Evolutionary conservation across 371 early-diverging fungal genomes (phyloP).

Genomic region (Syncephalastrum monosporum): DNA sequence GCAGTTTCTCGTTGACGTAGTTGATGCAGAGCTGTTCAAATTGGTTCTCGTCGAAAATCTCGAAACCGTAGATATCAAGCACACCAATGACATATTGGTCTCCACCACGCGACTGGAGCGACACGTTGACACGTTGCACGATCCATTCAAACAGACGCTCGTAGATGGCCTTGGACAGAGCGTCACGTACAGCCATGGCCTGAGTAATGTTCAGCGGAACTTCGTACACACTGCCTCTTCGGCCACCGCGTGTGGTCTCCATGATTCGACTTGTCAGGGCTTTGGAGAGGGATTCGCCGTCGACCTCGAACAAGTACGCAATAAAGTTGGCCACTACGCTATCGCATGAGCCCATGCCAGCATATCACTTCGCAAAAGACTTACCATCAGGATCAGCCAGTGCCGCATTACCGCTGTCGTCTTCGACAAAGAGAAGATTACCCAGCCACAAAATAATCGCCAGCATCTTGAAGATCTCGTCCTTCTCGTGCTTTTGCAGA

Average conservation of each 20-base stretch:
- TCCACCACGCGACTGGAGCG: conserved; percentile 64
- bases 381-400: conserved; percentile 67
- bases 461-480: conserved; percentile 78
- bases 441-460: conserved; percentile 85
- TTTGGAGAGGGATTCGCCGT: conserved; percentile 60
- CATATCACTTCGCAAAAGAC: neutral
- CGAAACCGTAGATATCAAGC: conserved; percentile 96
- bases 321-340: conserved; percentile 69
- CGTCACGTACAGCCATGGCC: conserved; percentile 82
- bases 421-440: conserved; percentile 75
- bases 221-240: conserved; percentile 77
- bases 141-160: conserved; percentile 90
- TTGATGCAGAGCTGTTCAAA: conserved; percentile 99
- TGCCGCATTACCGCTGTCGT: conserved; percentile 59
- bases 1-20: conserved; percentile 99
- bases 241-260: conserved; percentile 81
- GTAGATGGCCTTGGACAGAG: conserved; percentile 83
- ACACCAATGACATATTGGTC: conserved; percentile 88
- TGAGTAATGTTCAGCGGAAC: conserved; percentile 80
- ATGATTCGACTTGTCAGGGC: conserved; percentile 69
- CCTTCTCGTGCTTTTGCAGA: conserved; percentile 68
- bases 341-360: neutral
- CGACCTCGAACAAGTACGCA: conserved; percentile 76
- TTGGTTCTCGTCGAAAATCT: conserved; percentile 95
- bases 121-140: conserved; percentile 79